Conservation (phyloP, 352 stramenopile genomes). For the Globisporangium spiculum region DNA sequence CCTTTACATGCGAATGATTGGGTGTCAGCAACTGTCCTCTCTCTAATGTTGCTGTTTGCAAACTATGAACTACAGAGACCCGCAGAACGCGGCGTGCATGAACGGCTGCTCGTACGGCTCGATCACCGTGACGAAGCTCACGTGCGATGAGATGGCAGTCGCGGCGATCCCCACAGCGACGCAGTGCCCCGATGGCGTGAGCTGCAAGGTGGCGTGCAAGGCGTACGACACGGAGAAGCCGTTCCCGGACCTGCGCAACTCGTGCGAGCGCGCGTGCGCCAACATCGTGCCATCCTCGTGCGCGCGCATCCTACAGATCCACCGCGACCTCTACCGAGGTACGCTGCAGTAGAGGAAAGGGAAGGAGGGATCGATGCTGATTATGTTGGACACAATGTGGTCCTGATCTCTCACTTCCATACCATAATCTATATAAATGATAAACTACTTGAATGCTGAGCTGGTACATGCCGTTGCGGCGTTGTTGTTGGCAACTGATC, state of each 20-base stretch:
- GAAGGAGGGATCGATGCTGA: background rate
- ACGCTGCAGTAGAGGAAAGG: constrained; percentile 21
- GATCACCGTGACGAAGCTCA: constrained; percentile 65
- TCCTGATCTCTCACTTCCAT: background rate
- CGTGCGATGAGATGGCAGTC: constrained; percentile 50
- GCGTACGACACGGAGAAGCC: constrained; percentile 56
- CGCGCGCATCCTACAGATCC: constrained; percentile 63
- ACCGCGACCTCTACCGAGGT: constrained; percentile 44
- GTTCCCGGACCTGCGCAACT: constrained; percentile 42
- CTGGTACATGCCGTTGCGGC: background rate
- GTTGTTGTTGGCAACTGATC: background rate
- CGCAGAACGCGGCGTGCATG: constrained; percentile 66
- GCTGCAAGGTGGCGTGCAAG: constrained; percentile 52
- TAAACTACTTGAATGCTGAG: background rate
- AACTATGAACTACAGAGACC: constrained; percentile 26
- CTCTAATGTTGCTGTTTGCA: background rate
- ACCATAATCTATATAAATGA: background rate
- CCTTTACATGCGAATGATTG: background rate
- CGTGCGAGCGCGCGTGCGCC: constrained; percentile 54
- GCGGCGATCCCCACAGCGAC: constrained; percentile 25
- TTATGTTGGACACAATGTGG: background rate
- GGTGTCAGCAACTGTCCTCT: background rate
- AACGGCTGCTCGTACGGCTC: constrained; percentile 75
- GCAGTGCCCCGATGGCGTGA: constrained; percentile 54
- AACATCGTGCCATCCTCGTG: constrained; percentile 64